These are phyloP conservation scores for Gymnopilus dilepis DNA, from an alignment of 768 basidiomycete species.

Conservation along the genomic window DNA sequence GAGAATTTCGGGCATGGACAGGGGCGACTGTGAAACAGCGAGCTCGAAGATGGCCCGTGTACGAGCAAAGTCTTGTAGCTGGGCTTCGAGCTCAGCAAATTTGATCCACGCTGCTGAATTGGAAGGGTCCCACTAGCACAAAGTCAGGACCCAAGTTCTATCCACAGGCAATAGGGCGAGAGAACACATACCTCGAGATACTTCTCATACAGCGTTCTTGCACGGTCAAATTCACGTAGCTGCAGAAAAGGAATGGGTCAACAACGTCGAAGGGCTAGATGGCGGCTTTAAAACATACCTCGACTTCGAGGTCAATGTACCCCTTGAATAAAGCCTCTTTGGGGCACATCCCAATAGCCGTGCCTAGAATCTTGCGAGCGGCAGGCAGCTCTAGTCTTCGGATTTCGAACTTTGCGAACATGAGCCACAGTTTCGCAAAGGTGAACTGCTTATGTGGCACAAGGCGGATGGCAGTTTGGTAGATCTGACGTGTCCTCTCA, in stretches of 20 bases:
- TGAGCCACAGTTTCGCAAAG: slow-evolving; percentile 95
- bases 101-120: slow-evolving; percentile 96
- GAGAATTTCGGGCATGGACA: slow-evolving; percentile 94
- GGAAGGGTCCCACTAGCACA: slow-evolving; percentile 80
- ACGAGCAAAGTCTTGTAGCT: slow-evolving; percentile 85
- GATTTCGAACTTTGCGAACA: slow-evolving; percentile 92
- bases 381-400: slow-evolving; percentile 80
- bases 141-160: slow-evolving; percentile 66
- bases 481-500: slow-evolving; percentile 85
- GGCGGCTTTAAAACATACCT: slow-evolving; percentile 60
- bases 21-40: slow-evolving; percentile 77
- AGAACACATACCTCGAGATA: slow-evolving; percentile 77
- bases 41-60: slow-evolving; percentile 95
- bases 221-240: slow-evolving; percentile 95
- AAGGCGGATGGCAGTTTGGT: slow-evolving; percentile 85
- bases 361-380: slow-evolving; percentile 89
- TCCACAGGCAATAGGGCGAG: slow-evolving; percentile 21
- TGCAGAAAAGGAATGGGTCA: slow-evolving; percentile 31
- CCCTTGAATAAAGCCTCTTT: slow-evolving; percentile 96
- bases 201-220: slow-evolving; percentile 90
- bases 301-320: slow-evolving; percentile 93
- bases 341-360: slow-evolving; percentile 93
- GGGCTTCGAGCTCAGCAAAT: slow-evolving; percentile 89
- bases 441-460: slow-evolving; percentile 98
- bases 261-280: neutral